Percentiles rank a stretch among this genome's conserved stretches.
Conservation (phyloP, 495 filamentous ascomycete species). For the Entonaema liquescens region DNA sequence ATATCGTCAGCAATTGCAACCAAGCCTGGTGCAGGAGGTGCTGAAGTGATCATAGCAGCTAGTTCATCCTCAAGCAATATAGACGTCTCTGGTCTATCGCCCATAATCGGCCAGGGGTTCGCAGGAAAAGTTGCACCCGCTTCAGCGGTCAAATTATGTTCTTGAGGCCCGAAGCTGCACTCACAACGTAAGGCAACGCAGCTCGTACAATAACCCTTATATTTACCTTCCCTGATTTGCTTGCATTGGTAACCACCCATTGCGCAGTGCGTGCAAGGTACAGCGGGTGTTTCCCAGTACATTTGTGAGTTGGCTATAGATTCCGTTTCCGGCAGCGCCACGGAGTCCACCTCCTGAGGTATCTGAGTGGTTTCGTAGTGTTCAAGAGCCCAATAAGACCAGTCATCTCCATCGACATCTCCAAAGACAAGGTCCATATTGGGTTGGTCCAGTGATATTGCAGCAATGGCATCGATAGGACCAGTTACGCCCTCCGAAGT, state of each 20-base stretch:
- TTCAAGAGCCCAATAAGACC: slow-evolving; percentile 60
- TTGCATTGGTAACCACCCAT: slow-evolving; percentile 78
- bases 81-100: slow-evolving; percentile 52
- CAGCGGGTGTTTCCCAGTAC: slow-evolving; percentile 51
- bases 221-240: slow-evolving; percentile 70
- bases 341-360: slow-evolving; percentile 30
- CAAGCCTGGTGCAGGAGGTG: slow-evolving; percentile 62
- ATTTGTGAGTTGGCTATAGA: slow-evolving; percentile 43
- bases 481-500: slow-evolving; percentile 39
- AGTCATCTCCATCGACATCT: slow-evolving; percentile 58
- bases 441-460: slow-evolving; percentile 35
- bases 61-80: slow-evolving; percentile 59
- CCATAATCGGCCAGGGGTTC: slow-evolving; percentile 57
- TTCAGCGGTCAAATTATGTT: slow-evolving; percentile 40
- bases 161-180: slow-evolving; percentile 69
- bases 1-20: slow-evolving; percentile 51
- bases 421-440: slow-evolving; percentile 56
- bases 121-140: slow-evolving; percentile 49
- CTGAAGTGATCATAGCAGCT: slow-evolving; percentile 49
- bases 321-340: slow-evolving; percentile 23
- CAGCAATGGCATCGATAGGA: slow-evolving; percentile 28
- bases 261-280: slow-evolving; percentile 76
- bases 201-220: slow-evolving; percentile 75
- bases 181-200: slow-evolving; percentile 78
- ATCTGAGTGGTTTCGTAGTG: slow-evolving; percentile 51